These are phyloP conservation scores for Hypoxylon fragiforme DNA, from an alignment of 495 filamentous ascomycete genomes.

Conservation along the genomic window DNA sequence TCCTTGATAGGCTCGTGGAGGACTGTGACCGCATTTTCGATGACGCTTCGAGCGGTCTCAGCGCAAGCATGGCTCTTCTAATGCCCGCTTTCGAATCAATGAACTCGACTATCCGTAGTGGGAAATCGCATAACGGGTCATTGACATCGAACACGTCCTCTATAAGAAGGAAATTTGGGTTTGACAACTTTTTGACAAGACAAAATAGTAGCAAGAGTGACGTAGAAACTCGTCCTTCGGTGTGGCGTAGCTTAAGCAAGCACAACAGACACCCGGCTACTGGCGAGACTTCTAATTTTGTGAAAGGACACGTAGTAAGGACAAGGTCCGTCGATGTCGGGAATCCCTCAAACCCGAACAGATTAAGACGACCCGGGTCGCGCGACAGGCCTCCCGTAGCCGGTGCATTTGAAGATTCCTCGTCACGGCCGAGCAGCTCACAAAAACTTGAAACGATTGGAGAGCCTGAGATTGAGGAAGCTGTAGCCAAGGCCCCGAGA, in stretches of 20 bases:
- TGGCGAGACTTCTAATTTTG: constrained; percentile 58
- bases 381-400: constrained; percentile 65
- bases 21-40: constrained; percentile 89
- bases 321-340: constrained; percentile 84
- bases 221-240: constrained; percentile 67
- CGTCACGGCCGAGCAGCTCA: constrained; percentile 51
- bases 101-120: constrained; percentile 46
- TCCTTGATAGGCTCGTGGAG: constrained; percentile 89
- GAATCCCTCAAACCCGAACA: constrained; percentile 49
- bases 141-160: constrained; percentile 74
- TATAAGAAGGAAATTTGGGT: constrained; percentile 78
- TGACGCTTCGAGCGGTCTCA: constrained; percentile 55
- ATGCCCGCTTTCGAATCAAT: constrained; percentile 50
- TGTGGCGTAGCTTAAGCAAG: constrained; percentile 91
- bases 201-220: constrained; percentile 78
- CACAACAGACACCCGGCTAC: constrained; percentile 61
- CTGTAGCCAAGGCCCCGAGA: constrained; percentile 51
- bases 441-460: constrained; percentile 54
- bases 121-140: constrained; percentile 54
- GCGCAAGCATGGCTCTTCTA: constrained; percentile 38
- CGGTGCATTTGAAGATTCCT: constrained; percentile 61
- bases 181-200: constrained; percentile 66
- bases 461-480: constrained; percentile 49
- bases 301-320: constrained; percentile 67
- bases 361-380: constrained; percentile 63